A percentile compares a stretch with the other conserved stretches of the same genome.
phyloP scores from a whole-genome alignment of 768 basidiomycete genomes.

The Mycena vulgaris region DNA sequence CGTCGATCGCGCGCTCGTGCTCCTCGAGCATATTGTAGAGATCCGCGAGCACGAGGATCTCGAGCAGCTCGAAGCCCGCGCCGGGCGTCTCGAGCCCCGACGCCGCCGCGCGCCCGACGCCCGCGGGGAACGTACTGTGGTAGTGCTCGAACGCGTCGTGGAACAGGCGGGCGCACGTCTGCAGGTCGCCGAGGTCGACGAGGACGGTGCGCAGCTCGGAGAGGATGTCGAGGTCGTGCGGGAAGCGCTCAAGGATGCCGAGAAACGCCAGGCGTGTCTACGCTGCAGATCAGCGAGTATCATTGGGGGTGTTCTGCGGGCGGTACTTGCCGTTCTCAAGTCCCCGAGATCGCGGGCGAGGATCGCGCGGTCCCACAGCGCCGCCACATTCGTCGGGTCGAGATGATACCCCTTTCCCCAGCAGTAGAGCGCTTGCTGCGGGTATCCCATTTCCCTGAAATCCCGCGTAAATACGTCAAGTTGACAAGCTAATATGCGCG shows the following conservation, averaged over 20 bases:
- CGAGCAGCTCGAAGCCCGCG: constrained; percentile 73
- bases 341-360: constrained; percentile 86
- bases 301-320: too few species aligned
- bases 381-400: constrained; percentile 86
- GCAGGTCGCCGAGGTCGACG: constrained; percentile 79
- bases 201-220: constrained; percentile 84
- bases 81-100: constrained; percentile 51
- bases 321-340: constrained; percentile 66
- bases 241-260: constrained; percentile 80
- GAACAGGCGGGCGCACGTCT: constrained; percentile 76
- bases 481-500: not conserved
- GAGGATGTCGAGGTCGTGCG: constrained; percentile 86
- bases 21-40: constrained; percentile 82
- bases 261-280: constrained; percentile 77
- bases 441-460: constrained; percentile 74
- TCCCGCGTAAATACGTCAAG: not conserved
- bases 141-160: constrained; percentile 83
- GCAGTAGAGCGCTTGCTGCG: constrained; percentile 94
- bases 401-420: constrained; percentile 86
- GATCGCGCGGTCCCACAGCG: constrained; percentile 91
- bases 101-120: constrained; percentile 30
- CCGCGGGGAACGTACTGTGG: constrained; percentile 63
- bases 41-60: constrained; percentile 90
- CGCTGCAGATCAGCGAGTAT: not conserved
- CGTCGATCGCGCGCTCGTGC: constrained; percentile 75